Evolutionary conservation across 805 yeast genomes (phyloP), one percentile per base, ranked within the genome.

Genomic region (Saccharomycodes ludwigii): DNA sequence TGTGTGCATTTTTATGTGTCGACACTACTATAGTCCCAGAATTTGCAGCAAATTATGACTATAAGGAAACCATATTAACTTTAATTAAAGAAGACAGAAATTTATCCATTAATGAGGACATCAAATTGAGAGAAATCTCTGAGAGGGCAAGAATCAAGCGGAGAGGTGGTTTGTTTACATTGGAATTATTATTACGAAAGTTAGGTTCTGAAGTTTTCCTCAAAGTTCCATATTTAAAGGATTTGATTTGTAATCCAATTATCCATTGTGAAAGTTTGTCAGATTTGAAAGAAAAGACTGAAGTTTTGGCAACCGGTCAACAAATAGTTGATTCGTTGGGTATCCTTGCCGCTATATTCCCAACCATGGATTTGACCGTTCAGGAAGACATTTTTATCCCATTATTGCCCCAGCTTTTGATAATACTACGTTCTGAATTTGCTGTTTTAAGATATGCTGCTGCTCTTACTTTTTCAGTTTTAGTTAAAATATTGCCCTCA

Each of bases 11-110:
- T 50, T 50, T 91, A 31, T 91, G 98, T 58, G 95, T 86, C 20
- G 98, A 88, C 50, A 84, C 95, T 0, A 72, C 91, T 3, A 96
- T 86, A 49, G 95, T 88, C 20, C 98, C 98, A 2, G 96, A 84
- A 46, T 91, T 83, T 48, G 63, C 65, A 11, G 76, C 79, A 27
- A 80, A 81, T 43, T 67, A 69, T 23, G 54, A 57, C 10, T 60
- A 65, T 34, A 63, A 55, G 12, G 72, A 69, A 27, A 59, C 59
- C 10, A 77, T 88, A 9, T 56, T 86, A 32, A 83, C 95, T 1
- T 63, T 85, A 42, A 63, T 72, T 34, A 83, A 82, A 44, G 95
- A 84, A 42, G 93, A 82, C 40, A 71, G 76, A 1, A 64, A 64
- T 30, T 55, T 73, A 1, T 77, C 73, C 37, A 72, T 76, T 5